Evolutionary conservation across 2,329 filamentous ascomycete species (phyloP).

Genomic region (Cercospora beticola): DNA sequence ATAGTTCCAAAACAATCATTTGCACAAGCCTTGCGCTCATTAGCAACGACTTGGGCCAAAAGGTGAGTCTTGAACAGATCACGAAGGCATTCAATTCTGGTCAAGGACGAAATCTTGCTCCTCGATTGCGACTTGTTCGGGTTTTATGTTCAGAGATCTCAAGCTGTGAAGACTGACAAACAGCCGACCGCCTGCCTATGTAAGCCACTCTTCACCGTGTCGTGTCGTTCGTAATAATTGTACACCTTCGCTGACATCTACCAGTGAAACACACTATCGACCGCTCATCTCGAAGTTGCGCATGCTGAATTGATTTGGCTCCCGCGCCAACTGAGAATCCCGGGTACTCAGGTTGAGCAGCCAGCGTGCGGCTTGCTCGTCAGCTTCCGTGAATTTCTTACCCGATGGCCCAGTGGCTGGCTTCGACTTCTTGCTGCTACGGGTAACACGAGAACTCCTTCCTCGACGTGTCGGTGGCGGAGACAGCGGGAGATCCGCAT

Average conservation of each 20-base stretch:
- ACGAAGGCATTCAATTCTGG: neutral
- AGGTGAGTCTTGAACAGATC: neutral
- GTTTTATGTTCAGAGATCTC: neutral
- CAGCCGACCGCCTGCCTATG: neutral
- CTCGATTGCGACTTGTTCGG: neutral
- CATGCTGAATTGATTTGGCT: neutral
- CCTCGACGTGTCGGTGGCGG: conserved; percentile 5
- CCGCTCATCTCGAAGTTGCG: neutral
- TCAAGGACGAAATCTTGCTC: neutral
- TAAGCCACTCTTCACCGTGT: neutral
- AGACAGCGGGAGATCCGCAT: conserved; percentile 20
- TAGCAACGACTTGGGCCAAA: neutral
- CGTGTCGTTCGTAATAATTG: neutral
- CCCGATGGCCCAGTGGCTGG: neutral
- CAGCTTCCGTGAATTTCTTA: conserved; percentile 23
- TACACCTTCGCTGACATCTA: neutral
- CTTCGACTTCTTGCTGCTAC: neutral
- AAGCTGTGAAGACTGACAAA: neutral
- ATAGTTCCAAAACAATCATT: neutral
- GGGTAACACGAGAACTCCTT: neutral
- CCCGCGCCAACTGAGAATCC: conserved; percentile 26
- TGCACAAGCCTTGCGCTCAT: neutral
- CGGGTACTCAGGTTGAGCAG: conserved; percentile 27
- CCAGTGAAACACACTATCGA: neutral
- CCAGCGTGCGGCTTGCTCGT: conserved; percentile 30